Base-by-base conservation (phyloP, 2,329 filamentous ascomycete genomes). In the Rutstroemia sp. region DNA sequence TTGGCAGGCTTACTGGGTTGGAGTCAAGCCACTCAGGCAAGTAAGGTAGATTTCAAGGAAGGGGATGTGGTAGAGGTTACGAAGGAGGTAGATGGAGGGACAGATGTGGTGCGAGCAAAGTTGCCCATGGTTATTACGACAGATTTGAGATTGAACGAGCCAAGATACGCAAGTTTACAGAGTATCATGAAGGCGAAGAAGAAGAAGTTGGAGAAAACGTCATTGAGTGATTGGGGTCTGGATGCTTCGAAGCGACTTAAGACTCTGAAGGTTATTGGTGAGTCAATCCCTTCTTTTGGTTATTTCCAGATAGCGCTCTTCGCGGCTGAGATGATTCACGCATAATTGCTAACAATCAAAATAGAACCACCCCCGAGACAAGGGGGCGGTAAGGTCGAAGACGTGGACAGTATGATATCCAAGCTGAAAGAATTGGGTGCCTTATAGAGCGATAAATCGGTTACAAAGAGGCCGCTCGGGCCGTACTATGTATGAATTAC, bases 161-260 rank as follows among this genome's bases (percentile, higher is more conserved):
- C 94, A 58, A 79, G 94, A 62, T 99, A 96, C 72, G 94, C 92
- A 21, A 96, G 85, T 73, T 73, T 99, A 81, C 92, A 92, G 51
- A 97, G 97, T 71, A 97, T 99, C 63, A 99, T 99, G 94, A 99
- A 97, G 86, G 94, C 94, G 53, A 99, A 99, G 88, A 99, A 97
- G 88, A 99, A 99, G 87, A 89, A 89, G 69, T 70, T 99, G 66
- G 90, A 94, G 68, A 97, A 96, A 87, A 87, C 90, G 80, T 90
- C 81, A 63, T 72, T 96, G 71, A 80, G 77, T 57, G 94, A 99
- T 70, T 88, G 88, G 72, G 90, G 88, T 2, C 74, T 96, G 45
- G 85, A 91, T 66, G 82, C 81, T 52, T 79, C 81, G 71, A 85
- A 80, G 74, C 80, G 92, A 67, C 74, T 99, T 71, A 96, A 94